A percentile compares a stretch with the other conserved stretches of the same genome.
Evolutionary conservation across 805 yeast genomes (phyloP).

Genomic region (Komagataella phaffii): DNA sequence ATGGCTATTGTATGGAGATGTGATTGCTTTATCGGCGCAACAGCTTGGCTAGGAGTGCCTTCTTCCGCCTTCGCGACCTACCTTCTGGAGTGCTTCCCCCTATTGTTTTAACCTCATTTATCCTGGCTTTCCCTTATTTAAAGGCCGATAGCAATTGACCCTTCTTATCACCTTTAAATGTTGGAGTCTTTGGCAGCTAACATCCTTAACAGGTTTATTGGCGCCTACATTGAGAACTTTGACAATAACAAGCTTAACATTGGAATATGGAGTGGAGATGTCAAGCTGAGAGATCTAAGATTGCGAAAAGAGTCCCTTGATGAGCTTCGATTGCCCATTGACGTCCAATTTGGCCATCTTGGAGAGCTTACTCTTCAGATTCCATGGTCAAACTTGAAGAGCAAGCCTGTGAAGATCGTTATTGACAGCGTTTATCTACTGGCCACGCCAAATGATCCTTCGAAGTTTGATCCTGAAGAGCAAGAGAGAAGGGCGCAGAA

Average conservation of each 20-base stretch:
- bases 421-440: slow-evolving; percentile 80
- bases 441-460: slow-evolving; percentile 59
- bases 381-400: slow-evolving; percentile 92
- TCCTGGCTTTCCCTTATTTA: background rate
- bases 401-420: slow-evolving; percentile 79
- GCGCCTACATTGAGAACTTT: slow-evolving; percentile 81
- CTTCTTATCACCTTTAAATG: slow-evolving; percentile 20
- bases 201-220: slow-evolving; percentile 46
- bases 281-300: slow-evolving; percentile 62
- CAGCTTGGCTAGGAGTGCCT: background rate
- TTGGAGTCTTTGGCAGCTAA: slow-evolving; percentile 56
- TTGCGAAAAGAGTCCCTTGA: slow-evolving; percentile 86
- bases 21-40: background rate
- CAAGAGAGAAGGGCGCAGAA: slow-evolving; percentile 48
- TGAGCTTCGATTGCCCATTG: slow-evolving; percentile 70
- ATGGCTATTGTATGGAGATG: background rate
- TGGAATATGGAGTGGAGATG: slow-evolving; percentile 98
- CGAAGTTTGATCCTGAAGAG: slow-evolving; percentile 40
- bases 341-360: slow-evolving; percentile 78
- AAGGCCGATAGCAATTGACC: background rate
- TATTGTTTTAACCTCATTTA: background rate
- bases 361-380: slow-evolving; percentile 85
- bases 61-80: background rate
- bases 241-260: slow-evolving; percentile 91
- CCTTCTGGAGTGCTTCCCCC: background rate